Evolutionary conservation across 768 basidiomycete genomes (phyloP).

Genomic region (Boletus rubescentipes): DNA sequence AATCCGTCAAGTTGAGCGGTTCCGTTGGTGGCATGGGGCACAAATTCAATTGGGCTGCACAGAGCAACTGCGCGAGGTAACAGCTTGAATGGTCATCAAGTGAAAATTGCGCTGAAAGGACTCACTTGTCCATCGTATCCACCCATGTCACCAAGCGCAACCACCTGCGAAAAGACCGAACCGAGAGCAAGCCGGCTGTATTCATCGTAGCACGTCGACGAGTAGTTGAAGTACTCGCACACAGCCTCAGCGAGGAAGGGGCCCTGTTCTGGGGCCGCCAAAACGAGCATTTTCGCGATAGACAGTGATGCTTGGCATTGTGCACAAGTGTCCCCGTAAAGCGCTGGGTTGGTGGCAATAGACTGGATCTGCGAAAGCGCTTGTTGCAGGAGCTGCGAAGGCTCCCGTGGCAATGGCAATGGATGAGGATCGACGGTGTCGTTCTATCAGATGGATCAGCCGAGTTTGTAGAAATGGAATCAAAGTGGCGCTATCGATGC

Average conservation of each 20-base stretch:
- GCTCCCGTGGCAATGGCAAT: conserved; percentile 38
- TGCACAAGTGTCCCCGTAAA: conserved; percentile 38
- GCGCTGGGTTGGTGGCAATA: conserved; percentile 37
- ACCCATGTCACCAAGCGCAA: conserved; percentile 44
- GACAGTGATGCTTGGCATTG: conserved; percentile 41
- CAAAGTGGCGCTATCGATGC: neutral
- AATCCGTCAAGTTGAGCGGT: conserved; percentile 44
- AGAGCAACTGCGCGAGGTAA: conserved; percentile 25
- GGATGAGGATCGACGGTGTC: conserved; percentile 46
- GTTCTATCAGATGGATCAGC: conserved; percentile 27
- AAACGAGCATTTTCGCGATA: conserved; percentile 42
- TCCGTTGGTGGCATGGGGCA: conserved; percentile 42
- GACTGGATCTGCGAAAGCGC: conserved; percentile 42
- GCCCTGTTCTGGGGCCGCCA: conserved; percentile 42
- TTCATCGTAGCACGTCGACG: conserved; percentile 34
- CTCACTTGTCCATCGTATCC: conserved; percentile 52
- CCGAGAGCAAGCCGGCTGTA: conserved; percentile 40
- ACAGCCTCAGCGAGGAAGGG: conserved; percentile 40
- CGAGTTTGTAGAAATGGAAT: neutral
- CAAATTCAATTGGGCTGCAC: conserved; percentile 35
- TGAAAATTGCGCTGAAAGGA: neutral
- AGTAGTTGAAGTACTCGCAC: conserved; percentile 44
- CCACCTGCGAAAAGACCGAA: conserved; percentile 45
- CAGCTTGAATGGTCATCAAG: neutral
- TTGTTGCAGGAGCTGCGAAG: conserved; percentile 35